Percentiles rank a stretch among this genome's conserved stretches.
These are phyloP conservation scores for Venturia effusa DNA, from an alignment of 2,329 filamentous ascomycete genomes.

Conservation along the genomic window DNA sequence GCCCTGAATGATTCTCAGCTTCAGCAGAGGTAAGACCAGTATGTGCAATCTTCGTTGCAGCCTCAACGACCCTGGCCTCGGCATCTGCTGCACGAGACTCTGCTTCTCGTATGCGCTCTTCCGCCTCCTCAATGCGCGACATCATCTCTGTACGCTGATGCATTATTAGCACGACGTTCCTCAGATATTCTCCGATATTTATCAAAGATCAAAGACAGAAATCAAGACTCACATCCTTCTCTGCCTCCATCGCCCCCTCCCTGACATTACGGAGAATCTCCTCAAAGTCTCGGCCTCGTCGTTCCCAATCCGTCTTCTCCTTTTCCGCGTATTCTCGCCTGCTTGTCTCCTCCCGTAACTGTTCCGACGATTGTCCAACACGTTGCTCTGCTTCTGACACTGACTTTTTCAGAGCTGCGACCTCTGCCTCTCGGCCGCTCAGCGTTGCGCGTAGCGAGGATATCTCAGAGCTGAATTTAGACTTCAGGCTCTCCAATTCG, in stretches of 20 bases:
- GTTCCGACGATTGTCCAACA: constrained; percentile 75
- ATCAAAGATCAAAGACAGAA: background rate
- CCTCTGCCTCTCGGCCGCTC: constrained; percentile 87
- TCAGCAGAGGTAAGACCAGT: background rate
- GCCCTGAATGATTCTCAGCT: constrained; percentile 23
- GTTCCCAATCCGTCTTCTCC: constrained; percentile 76
- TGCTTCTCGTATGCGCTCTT: constrained; percentile 62
- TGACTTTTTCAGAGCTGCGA: constrained; percentile 74
- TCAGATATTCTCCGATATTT: background rate
- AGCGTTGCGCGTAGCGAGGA: constrained; percentile 87
- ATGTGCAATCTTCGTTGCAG: constrained; percentile 45
- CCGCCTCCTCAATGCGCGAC: constrained; percentile 58
- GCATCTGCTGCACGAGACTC: constrained; percentile 68
- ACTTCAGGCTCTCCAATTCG: constrained; percentile 88
- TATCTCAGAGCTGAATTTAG: constrained; percentile 81
- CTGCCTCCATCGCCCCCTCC: constrained; percentile 66
- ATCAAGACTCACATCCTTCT: constrained; percentile 38
- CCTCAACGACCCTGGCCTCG: constrained; percentile 31
- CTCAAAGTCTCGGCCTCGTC: constrained; percentile 77
- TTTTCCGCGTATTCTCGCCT: constrained; percentile 60
- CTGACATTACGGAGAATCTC: constrained; percentile 66
- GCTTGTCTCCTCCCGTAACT: constrained; percentile 65
- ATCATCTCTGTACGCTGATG: constrained; percentile 63
- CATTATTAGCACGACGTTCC: background rate
- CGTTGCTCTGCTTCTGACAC: constrained; percentile 85